These are phyloP conservation scores for Scedosporium dehoogii DNA, from an alignment of 2,329 filamentous ascomycete genomes.

Conservation along the genomic window DNA sequence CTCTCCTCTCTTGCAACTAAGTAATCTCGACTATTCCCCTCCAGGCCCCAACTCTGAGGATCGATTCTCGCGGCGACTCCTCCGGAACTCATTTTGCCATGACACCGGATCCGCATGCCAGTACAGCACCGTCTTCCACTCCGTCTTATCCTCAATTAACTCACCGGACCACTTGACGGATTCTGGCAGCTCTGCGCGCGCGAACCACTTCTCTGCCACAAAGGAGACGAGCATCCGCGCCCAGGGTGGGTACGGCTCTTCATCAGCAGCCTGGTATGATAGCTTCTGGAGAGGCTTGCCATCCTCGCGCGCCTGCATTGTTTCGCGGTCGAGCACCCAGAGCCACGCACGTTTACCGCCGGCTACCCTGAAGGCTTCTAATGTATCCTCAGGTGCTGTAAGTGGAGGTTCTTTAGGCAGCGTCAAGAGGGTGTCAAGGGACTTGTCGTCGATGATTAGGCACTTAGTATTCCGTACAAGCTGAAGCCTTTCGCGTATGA, in stretches of 20 bases:
- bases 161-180: not conserved
- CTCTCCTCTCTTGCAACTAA: too few species aligned
- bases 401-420: not conserved
- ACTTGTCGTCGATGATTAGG: not conserved
- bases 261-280: not conserved
- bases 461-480: not conserved
- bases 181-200: not conserved
- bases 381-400: not conserved
- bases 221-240: not conserved
- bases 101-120: not conserved
- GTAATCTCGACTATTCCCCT: too few species aligned
- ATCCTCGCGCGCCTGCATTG: not conserved
- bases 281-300: not conserved
- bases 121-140: not conserved
- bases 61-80: not conserved
- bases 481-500: not conserved
- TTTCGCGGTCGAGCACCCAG: not conserved
- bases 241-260: not conserved
- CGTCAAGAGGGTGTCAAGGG: not conserved
- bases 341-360: not conserved
- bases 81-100: not conserved
- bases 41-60: too few species aligned
- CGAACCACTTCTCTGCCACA: not conserved
- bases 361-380: not conserved
- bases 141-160: not conserved